Conservation (phyloP, 2,329 filamentous ascomycete genomes). For the Cordyceps fumosorosea region DNA sequence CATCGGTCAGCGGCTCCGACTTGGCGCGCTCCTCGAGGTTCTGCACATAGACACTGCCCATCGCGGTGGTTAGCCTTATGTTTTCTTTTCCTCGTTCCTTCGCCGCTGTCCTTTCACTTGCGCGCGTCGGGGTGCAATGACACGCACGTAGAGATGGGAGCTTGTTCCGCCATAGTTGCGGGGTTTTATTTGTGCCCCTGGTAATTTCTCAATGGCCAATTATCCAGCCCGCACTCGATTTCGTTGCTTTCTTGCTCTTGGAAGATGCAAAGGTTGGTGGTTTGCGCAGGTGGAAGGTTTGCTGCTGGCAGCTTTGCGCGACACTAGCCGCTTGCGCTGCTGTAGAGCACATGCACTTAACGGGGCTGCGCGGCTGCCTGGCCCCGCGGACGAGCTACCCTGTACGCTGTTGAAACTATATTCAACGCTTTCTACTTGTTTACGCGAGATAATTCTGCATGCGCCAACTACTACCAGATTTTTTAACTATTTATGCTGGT, state of each 20-base stretch:
- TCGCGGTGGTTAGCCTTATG: background rate
- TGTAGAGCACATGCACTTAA: conserved; percentile 1
- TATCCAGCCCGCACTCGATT: background rate
- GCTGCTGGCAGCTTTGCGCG: background rate
- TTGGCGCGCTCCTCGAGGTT: conserved; percentile 94
- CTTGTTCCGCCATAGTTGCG: conserved; percentile 31
- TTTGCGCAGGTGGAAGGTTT: background rate
- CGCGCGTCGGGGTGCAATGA: conserved; percentile 65
- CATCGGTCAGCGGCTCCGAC: conserved; percentile 65
- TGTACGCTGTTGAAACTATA: no score
- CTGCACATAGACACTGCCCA: conserved; percentile 58
- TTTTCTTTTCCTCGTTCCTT: conserved; percentile 13
- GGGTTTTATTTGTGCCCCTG: background rate
- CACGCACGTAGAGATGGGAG: conserved; percentile 62
- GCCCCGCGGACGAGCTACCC: no score
- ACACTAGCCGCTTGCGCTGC: background rate
- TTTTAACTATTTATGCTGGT: background rate
- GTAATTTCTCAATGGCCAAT: background rate
- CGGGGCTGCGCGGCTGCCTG: background rate
- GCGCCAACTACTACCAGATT: no score
- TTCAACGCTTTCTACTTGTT: background rate
- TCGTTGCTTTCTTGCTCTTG: background rate
- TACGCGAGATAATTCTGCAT: no score
- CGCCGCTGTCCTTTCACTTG: conserved; percentile 15
- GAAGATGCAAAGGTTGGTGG: background rate